Percentiles rank a stretch among this genome's conserved stretches.
These are phyloP conservation scores for Pseudopithomyces chartarum DNA, from an alignment of 2,329 filamentous ascomycete species.

Conservation along the genomic window DNA sequence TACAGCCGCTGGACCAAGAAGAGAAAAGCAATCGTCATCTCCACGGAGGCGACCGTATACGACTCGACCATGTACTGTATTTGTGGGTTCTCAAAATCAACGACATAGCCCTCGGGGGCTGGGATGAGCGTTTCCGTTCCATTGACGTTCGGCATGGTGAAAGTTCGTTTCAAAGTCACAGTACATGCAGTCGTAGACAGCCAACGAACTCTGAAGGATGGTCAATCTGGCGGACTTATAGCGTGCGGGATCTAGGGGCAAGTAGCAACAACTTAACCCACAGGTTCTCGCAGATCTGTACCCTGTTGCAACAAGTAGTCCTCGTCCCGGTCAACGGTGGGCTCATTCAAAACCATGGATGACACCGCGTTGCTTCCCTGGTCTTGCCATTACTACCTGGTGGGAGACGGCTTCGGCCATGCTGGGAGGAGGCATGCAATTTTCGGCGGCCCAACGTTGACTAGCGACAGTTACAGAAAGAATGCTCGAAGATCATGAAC, in stretches of 20 bases:
- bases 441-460: background rate
- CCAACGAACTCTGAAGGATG: background rate
- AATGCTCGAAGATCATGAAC: background rate
- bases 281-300: background rate
- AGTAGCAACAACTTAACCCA: background rate
- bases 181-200: background rate
- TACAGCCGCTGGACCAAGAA: background rate
- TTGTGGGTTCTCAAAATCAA: background rate
- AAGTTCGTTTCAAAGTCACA: background rate
- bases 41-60: background rate
- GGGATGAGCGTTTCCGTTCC: background rate
- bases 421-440: background rate
- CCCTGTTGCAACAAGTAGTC: background rate
- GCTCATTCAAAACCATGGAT: background rate
- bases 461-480: background rate
- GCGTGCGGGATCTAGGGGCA: background rate
- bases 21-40: background rate
- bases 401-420: background rate
- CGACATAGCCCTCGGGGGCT: background rate
- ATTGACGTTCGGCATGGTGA: background rate
- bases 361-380: background rate
- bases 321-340: no score
- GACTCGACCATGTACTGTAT: background rate
- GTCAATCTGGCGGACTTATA: background rate
- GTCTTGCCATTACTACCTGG: background rate